Conservation (phyloP, 768 basidiomycete genomes). For the Trametes villosa region DNA sequence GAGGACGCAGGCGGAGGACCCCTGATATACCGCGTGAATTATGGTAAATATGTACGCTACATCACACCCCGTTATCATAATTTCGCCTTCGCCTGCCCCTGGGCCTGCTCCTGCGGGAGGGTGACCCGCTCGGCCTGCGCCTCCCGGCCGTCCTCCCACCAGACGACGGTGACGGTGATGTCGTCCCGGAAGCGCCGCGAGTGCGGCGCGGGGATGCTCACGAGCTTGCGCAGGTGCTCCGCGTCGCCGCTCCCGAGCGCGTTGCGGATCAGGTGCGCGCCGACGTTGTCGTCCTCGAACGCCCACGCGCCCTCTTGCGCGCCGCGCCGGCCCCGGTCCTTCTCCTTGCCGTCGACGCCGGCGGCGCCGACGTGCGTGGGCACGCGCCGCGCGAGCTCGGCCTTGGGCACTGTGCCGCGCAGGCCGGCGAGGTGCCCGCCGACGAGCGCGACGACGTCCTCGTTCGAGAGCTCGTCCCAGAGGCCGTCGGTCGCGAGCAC, state of each 20-base stretch:
- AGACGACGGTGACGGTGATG: constrained; percentile 81
- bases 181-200: constrained; percentile 84
- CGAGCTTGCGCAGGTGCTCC: constrained; percentile 53
- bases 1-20: not conserved
- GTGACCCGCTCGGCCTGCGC: constrained; percentile 37
- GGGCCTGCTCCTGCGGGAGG: not conserved
- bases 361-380: constrained; percentile 56
- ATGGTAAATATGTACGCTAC: constrained; percentile 23
- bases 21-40: constrained; percentile 9
- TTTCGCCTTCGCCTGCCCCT: constrained; percentile 28
- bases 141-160: constrained; percentile 78
- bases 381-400: constrained; percentile 56
- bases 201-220: constrained; percentile 84
- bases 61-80: constrained; percentile 22
- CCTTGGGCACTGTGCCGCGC: constrained; percentile 64
- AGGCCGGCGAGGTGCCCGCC: constrained; percentile 79
- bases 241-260: constrained; percentile 88
- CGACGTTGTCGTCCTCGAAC: constrained; percentile 78
- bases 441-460: constrained; percentile 87
- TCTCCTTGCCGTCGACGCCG: constrained; percentile 69
- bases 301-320: constrained; percentile 62
- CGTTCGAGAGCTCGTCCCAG: constrained; percentile 62
- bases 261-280: constrained; percentile 86
- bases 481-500: constrained; percentile 87
- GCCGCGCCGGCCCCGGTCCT: constrained; percentile 34